These are phyloP conservation scores for Cyberlindnera xylosilytica DNA, from an alignment of 805 yeast genomes.

Conservation along the genomic window DNA sequence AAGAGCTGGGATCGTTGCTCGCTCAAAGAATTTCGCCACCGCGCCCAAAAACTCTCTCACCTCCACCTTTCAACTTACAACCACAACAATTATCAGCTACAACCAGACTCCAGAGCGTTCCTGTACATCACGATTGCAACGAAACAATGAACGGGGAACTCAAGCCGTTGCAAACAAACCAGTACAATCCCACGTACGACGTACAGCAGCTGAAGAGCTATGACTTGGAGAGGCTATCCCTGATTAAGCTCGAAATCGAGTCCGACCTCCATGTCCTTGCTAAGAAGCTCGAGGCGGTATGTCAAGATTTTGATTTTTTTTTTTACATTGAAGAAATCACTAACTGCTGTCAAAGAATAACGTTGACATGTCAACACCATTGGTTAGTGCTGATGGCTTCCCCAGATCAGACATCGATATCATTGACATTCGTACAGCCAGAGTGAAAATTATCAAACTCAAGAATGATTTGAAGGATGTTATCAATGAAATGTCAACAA, in stretches of 20 bases:
- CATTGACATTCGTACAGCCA: constrained; percentile 55
- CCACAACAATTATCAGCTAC: too few species aligned
- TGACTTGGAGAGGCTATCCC: constrained; percentile 7
- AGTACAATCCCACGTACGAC: constrained; percentile 14
- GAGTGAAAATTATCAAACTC: constrained; percentile 63
- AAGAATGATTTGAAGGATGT: constrained; percentile 65
- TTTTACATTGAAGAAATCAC: too few species aligned
- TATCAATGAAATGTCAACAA: constrained; percentile 38
- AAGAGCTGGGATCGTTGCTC: too few species aligned
- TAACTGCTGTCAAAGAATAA: too few species aligned
- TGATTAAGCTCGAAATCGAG: constrained; percentile 16
- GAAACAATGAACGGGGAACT: constrained; percentile 17
- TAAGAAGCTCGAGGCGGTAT: constrained; percentile 28
- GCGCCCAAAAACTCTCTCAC: too few species aligned
- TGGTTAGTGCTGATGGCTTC: constrained; percentile 73
- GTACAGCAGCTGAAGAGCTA: constrained; percentile 2
- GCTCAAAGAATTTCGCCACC: too few species aligned
- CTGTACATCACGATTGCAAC: too few species aligned
- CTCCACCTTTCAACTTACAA: too few species aligned
- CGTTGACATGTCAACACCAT: constrained; percentile 60
- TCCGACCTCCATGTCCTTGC: constrained; percentile 12
- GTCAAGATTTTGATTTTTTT: not conserved
- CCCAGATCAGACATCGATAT: constrained; percentile 86
- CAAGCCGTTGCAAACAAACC: constrained; percentile 12
- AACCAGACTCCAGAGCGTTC: too few species aligned